Evolutionary conservation across 192 early-diverging fungal species (phyloP).

Genomic region (Gonapodya prolifera): DNA sequence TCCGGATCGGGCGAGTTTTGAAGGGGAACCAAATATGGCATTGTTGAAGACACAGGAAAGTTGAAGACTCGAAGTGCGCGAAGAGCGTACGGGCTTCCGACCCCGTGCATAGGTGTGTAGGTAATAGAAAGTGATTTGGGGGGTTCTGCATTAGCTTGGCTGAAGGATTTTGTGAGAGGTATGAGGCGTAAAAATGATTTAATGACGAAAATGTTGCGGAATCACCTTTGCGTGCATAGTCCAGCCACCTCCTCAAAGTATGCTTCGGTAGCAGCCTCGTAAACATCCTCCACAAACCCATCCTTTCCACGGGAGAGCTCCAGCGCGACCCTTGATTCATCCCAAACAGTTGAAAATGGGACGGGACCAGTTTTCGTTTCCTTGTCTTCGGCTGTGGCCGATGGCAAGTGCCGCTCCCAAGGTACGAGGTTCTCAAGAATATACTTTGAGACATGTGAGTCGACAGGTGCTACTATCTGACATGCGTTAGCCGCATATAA

Average conservation of each 20-base stretch:
- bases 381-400: not conserved
- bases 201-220: not conserved
- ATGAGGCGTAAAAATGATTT: not conserved
- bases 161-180: not conserved
- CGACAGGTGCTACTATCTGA: conserved; percentile 84
- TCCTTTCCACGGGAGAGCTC: conserved; percentile 7
- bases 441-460: conserved; percentile 59
- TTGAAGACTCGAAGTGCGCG: conserved; percentile 54
- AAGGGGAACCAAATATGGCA: conserved; percentile 42
- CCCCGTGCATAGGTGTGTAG: conserved; percentile 95
- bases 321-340: conserved; percentile 36
- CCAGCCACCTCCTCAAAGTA: conserved; percentile 56
- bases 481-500: conserved; percentile 77
- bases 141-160: not conserved
- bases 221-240: conserved; percentile 4
- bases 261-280: conserved; percentile 43
- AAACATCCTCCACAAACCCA: conserved; percentile 38
- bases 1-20: conserved; percentile 63
- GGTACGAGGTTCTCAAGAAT: conserved; percentile 57
- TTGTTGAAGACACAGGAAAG: conserved; percentile 47
- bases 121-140: conserved; percentile 41
- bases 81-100: conserved; percentile 65
- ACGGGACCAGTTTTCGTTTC: not conserved
- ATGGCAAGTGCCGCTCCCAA: conserved; percentile 16
- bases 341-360: conserved; percentile 31